phyloP scores from a whole-genome alignment of 129 eudicot genomes.

The Flaveria bidentis region DNA sequence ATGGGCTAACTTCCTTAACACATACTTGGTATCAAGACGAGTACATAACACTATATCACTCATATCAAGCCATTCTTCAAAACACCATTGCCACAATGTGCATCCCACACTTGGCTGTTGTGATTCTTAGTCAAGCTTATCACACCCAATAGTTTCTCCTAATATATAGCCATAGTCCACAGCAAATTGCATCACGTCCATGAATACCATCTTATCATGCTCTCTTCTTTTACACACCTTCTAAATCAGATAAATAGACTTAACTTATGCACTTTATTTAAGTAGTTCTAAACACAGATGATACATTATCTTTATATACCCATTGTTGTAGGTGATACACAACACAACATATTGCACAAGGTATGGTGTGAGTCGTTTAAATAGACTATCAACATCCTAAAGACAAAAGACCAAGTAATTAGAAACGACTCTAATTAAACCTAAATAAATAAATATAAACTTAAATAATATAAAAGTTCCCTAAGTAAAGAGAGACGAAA shows the following conservation, averaged over 20 bases:
- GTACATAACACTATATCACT: not conserved
- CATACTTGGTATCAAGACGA: not conserved
- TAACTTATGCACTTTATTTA: not conserved
- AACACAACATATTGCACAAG: not conserved
- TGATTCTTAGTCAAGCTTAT: not conserved
- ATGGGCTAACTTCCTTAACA: not conserved
- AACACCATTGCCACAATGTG: not conserved
- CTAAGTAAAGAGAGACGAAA: not conserved
- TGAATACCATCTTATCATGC: not conserved
- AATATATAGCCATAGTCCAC: not conserved
- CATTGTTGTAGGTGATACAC: not conserved
- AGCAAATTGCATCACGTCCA: not conserved
- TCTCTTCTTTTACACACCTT: not conserved
- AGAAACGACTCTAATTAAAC: not conserved
- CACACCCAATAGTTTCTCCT: slow-evolving; percentile 3
- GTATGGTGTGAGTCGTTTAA: not conserved
- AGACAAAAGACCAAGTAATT: not conserved
- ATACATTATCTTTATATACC: not conserved
- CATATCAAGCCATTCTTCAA: not conserved
- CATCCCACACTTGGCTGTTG: too few species aligned
- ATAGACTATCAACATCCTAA: not conserved
- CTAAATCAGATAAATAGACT: not conserved
- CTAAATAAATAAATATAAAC: not conserved
- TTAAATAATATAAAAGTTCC: not conserved
- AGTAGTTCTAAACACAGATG: not conserved